Evolutionary conservation across 1,139 yeast genomes (phyloP).

Genomic region (Lodderomyces jiufengensis): DNA sequence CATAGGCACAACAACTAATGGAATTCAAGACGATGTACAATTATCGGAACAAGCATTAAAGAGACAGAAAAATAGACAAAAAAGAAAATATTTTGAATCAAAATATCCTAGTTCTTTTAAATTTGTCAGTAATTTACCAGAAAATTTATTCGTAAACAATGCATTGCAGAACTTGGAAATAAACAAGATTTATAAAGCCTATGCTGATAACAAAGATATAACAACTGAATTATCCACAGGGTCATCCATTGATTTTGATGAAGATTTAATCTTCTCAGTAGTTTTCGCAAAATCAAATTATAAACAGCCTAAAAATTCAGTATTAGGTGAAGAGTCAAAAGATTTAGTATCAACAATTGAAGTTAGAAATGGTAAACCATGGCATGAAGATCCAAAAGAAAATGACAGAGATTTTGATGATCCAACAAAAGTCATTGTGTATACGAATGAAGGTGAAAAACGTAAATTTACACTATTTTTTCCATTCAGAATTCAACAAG

Average conservation of each 20-base stretch:
- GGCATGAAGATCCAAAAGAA: slow-evolving; percentile 34
- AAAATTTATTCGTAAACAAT: slow-evolving; percentile 33
- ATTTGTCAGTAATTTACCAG: slow-evolving; percentile 34
- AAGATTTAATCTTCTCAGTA: slow-evolving; percentile 38
- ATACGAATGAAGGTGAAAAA: slow-evolving; percentile 18
- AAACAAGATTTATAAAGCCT: slow-evolving; percentile 20
- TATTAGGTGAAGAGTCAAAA: slow-evolving; percentile 5
- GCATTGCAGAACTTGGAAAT: slow-evolving; percentile 32
- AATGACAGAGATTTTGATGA: slow-evolving; percentile 42
- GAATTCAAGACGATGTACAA: slow-evolving; percentile 11
- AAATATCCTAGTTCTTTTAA: slow-evolving; percentile 40
- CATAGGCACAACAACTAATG: slow-evolving; percentile 27
- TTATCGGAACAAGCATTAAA: slow-evolving; percentile 34
- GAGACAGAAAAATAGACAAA: slow-evolving; percentile 32
- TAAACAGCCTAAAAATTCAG: slow-evolving; percentile 10
- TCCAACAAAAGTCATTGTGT: slow-evolving; percentile 39
- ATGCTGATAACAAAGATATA: slow-evolving; percentile 17
- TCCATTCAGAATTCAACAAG: slow-evolving; percentile 43
- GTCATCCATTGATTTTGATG: slow-evolving; percentile 34
- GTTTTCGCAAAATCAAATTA: slow-evolving; percentile 29
- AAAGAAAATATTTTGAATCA: slow-evolving; percentile 29
- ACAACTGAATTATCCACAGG: slow-evolving; percentile 23
- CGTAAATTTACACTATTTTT: slow-evolving; percentile 32
- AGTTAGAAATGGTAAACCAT: slow-evolving; percentile 42
- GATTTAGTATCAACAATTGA: slow-evolving; percentile 26